Evolutionary conservation across 2,329 filamentous ascomycete genomes (phyloP), one percentile per base, ranked within the genome.

Genomic region (Penicillium sp.): DNA sequence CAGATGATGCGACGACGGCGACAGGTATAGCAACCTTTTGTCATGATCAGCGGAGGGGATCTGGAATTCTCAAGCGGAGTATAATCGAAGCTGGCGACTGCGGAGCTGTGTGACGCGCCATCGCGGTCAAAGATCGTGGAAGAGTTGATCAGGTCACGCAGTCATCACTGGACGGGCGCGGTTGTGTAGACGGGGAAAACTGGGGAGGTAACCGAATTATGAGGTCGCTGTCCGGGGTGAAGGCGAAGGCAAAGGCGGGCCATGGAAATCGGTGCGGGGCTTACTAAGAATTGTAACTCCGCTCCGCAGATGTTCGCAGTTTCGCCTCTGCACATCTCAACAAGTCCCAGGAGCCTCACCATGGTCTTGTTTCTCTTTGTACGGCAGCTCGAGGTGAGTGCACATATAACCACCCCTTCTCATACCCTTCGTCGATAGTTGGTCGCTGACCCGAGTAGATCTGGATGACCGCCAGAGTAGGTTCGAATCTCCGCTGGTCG

Each of bases 21-120:
- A 59, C 73, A 76, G 53, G 73, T 75, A 60, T 76, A 74, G 51
- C 73, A 75, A 47, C 71, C 71, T 62, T 73, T 72, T 44, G 65
- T 68, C 71, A 74, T 74, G 63, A 52, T 62, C 48, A 45, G 37
- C n/a, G 49, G 29, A 17, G 27, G 37, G 46, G 44, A 40, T 44
- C 8, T 56, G 49, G 48, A 48, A 44, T 51, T 29, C 36, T 51
- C 49, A 23, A 48, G 33, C 29, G 27, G 24, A 43, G 43, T 55
- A 54, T 45, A 10, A 49, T 51, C 41, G 39, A 55, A 46, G 32
- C 56, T 55, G 52, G 54, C 47, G 50, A 57, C 51, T 49, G 33
- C 49, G 34, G 46, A 45, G 49, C 54, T 51, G 51, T 51, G 51
- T 41, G 46, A 60, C 58, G 62, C 58, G 56, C 58, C 62, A 65